Evolutionary conservation across 352 stramenopile genomes (phyloP).

Genomic region (Halophytophthora polymorphica): DNA sequence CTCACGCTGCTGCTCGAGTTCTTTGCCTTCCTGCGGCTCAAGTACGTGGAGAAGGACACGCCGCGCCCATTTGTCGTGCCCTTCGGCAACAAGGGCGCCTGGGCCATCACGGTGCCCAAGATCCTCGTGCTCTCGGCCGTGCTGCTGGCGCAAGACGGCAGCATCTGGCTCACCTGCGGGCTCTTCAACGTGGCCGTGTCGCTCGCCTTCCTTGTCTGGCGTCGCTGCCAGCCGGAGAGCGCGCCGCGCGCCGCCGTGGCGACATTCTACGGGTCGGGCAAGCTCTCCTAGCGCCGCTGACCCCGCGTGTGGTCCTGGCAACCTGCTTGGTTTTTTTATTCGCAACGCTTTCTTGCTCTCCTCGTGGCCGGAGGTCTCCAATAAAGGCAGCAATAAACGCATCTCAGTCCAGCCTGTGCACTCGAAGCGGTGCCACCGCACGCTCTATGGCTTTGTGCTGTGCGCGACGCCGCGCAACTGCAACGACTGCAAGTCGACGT

Average conservation of each 20-base stretch:
- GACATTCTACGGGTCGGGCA: conserved; percentile 32
- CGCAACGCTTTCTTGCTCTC: too few relatives aligned
- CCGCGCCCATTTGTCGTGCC: conserved; percentile 71
- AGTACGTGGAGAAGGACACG: conserved; percentile 78
- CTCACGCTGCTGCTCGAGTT: conserved; percentile 81
- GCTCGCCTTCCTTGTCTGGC: conserved; percentile 61
- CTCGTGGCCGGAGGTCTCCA: too few relatives aligned
- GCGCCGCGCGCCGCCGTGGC: conserved; percentile 2
- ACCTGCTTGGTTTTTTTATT: too few relatives aligned
- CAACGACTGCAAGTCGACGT: too few relatives aligned
- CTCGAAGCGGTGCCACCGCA: too few relatives aligned
- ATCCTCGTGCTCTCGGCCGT: conserved; percentile 75
- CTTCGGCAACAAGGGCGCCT: conserved; percentile 64
- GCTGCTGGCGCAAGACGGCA: conserved; percentile 57
- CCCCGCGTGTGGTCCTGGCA: too few relatives aligned
- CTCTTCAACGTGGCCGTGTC: conserved; percentile 66
- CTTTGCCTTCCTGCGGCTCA: conserved; percentile 79
- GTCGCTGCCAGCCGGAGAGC: conserved; percentile 39
- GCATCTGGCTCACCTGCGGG: conserved; percentile 71
- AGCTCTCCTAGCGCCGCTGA: conserved; percentile 26
- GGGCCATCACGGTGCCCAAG: conserved; percentile 79
- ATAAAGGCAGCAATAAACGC: too few relatives aligned
- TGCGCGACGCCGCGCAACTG: too few relatives aligned
- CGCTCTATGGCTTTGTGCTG: too few relatives aligned
- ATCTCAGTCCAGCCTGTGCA: too few relatives aligned